These are phyloP conservation scores for Takashimella tepidaria DNA, from an alignment of 1,284 basidiomycete species.

Conservation along the genomic window DNA sequence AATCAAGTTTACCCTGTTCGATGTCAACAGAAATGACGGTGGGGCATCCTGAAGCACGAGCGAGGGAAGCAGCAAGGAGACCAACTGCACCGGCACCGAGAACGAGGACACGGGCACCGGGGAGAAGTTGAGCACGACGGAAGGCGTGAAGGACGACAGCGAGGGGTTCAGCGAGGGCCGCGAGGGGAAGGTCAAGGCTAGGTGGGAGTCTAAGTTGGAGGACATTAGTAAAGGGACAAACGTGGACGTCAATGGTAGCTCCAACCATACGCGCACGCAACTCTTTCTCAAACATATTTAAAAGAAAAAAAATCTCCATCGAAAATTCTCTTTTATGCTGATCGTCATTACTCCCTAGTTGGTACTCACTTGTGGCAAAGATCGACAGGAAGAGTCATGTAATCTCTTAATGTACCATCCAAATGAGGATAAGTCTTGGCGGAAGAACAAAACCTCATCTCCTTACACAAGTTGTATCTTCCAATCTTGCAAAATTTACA, in stretches of 20 bases:
- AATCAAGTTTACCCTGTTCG: slow-evolving; percentile 70
- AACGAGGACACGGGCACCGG: slow-evolving; percentile 70
- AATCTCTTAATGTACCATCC: slow-evolving; percentile 82
- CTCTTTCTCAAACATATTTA: no score
- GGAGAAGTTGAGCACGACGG: slow-evolving; percentile 59
- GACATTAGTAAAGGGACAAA: no score
- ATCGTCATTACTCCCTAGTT: neutral
- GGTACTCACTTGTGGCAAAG: slow-evolving; percentile 74
- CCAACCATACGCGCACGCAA: no score
- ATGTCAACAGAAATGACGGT: slow-evolving; percentile 77
- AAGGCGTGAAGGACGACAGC: slow-evolving; percentile 82
- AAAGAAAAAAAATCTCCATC: no score
- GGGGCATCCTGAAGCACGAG: slow-evolving; percentile 64
- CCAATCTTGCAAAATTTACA: slow-evolving; percentile 55
- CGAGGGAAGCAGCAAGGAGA: slow-evolving; percentile 74
- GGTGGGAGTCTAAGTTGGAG: slow-evolving; percentile 70
- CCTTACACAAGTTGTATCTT: slow-evolving; percentile 89
- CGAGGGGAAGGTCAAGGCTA: slow-evolving; percentile 66
- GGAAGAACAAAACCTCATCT: slow-evolving; percentile 76
- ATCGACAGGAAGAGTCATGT: slow-evolving; percentile 81
- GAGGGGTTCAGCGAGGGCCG: slow-evolving; percentile 84
- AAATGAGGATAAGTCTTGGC: slow-evolving; percentile 90
- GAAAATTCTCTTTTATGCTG: no score
- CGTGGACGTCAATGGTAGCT: slow-evolving; percentile 3
- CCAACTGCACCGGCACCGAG: slow-evolving; percentile 91